Percentiles rank a stretch among this genome's conserved stretches.
Conservation (phyloP, 768 basidiomycete genomes). For the Rhodosporidiobolus odoratus region DNA sequence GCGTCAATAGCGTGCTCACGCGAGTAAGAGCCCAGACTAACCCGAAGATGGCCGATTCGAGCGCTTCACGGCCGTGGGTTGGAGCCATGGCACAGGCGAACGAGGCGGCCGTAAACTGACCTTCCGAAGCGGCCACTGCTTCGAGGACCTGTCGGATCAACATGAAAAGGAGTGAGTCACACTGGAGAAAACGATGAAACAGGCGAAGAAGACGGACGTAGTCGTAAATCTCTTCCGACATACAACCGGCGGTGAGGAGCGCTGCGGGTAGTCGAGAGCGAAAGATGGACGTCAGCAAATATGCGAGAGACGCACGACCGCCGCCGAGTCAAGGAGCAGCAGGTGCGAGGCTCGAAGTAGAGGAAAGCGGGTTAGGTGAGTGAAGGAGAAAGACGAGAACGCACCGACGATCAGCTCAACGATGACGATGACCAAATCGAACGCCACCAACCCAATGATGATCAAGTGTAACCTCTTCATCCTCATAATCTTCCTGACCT, state of each 20-base stretch:
- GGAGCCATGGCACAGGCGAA: conserved; percentile 23
- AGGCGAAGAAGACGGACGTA: background rate
- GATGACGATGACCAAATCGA: conserved; percentile 30
- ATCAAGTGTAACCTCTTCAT: conserved; percentile 29
- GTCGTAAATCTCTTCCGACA: conserved; percentile 30
- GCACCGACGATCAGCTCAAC: conserved; percentile 30
- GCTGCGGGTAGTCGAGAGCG: conserved; percentile 7
- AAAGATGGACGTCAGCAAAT: no score
- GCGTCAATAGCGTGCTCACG: background rate
- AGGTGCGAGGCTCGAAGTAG: no score
- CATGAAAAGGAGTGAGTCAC: background rate
- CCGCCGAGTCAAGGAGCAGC: no score
- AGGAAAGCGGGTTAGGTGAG: no score
- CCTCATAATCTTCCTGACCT: conserved; percentile 15
- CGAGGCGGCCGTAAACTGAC: conserved; percentile 6
- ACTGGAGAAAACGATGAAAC: background rate
- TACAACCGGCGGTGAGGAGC: conserved; percentile 28
- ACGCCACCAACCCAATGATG: conserved; percentile 33
- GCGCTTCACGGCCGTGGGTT: conserved; percentile 2
- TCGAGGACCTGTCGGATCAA: conserved; percentile 7
- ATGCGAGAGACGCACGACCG: no score
- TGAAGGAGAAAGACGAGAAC: background rate
- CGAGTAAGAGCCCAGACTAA: background rate
- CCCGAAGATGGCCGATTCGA: conserved; percentile 26
- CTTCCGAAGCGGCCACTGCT: background rate